phyloP scores from a whole-genome alignment of 2,329 filamentous ascomycete genomes.

The Huntiella savannae region DNA sequence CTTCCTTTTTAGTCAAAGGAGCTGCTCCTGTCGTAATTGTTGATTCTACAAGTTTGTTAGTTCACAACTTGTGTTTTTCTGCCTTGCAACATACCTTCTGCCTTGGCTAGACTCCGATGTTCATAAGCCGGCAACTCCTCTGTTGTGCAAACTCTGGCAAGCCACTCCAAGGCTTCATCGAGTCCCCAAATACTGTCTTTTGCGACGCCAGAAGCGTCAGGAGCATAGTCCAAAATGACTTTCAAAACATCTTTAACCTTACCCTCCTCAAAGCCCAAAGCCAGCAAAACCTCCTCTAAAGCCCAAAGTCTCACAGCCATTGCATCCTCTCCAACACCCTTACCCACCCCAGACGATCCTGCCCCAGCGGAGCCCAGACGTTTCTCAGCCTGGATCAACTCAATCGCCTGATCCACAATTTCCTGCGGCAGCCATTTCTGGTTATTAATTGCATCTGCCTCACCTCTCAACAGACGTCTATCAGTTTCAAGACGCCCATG shows the following conservation, averaged over 20 bases:
- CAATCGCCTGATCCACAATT: constrained; percentile 57
- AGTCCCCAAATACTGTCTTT: constrained; percentile 67
- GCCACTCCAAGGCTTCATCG: constrained; percentile 75
- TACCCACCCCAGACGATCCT: constrained; percentile 30
- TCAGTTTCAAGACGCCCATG: constrained; percentile 67
- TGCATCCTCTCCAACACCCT: constrained; percentile 46
- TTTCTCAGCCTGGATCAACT: constrained; percentile 48
- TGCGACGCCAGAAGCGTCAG: constrained; percentile 34
- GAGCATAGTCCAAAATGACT: constrained; percentile 46
- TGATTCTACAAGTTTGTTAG: too few relatives aligned
- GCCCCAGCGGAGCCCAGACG: constrained; percentile 27
- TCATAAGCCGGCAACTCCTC: constrained; percentile 59
- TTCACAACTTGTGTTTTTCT: too few relatives aligned
- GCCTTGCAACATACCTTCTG: constrained; percentile 16
- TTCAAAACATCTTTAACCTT: constrained; percentile 45
- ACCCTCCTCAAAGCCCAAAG: constrained; percentile 46
- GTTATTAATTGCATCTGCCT: constrained; percentile 54
- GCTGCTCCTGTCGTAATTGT: too few relatives aligned
- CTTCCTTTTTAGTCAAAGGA: constrained; percentile 7
- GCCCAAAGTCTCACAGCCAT: constrained; percentile 68
- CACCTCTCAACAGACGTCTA: constrained; percentile 57
- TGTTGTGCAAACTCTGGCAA: constrained; percentile 54
- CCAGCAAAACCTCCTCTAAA: constrained; percentile 51
- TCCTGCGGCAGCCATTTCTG: constrained; percentile 67
- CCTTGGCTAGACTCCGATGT: constrained; percentile 21